Percentiles rank a stretch among this genome's conserved stretches.
Evolutionary conservation across 1,284 basidiomycete genomes (phyloP).

Genomic region (Jaminaea rosea): DNA sequence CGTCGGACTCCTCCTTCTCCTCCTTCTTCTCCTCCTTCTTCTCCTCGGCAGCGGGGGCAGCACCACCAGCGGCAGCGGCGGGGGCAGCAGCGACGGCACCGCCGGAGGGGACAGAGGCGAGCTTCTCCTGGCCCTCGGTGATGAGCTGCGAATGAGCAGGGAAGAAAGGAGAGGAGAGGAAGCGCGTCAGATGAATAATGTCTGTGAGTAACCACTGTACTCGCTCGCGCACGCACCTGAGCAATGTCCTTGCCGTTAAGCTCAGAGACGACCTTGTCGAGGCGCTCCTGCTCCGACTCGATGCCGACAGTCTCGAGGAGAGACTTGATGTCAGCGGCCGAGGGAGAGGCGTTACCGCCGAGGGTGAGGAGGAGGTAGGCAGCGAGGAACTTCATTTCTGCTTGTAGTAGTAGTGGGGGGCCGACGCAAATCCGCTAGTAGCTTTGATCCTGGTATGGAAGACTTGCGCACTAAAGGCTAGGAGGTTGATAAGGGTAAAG

Average conservation of each 20-base stretch:
- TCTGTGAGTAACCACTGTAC: not conserved
- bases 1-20: constrained; percentile 45
- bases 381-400: constrained; percentile 45
- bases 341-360: constrained; percentile 81
- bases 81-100: constrained; percentile 36
- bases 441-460: constrained; percentile 57
- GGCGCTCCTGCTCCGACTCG: constrained; percentile 74
- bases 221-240: constrained; percentile 53
- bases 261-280: constrained; percentile 80
- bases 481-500: not conserved
- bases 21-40: constrained; percentile 53
- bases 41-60: constrained; percentile 59
- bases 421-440: constrained; percentile 42
- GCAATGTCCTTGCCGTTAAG: constrained; percentile 84
- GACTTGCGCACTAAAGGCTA: constrained; percentile 56
- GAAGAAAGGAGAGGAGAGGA: not conserved
- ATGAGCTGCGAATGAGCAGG: constrained; percentile 59
- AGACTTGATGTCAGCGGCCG: constrained; percentile 78
- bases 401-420: constrained; percentile 3
- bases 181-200: not conserved
- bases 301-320: constrained; percentile 77
- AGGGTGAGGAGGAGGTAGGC: constrained; percentile 87
- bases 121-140: constrained; percentile 80
- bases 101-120: constrained; percentile 68
- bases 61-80: constrained; percentile 47